Evolutionary conservation across 108 stramenopile genomes (phyloP).

Genomic region (Pseudonitzschia pungens): DNA sequence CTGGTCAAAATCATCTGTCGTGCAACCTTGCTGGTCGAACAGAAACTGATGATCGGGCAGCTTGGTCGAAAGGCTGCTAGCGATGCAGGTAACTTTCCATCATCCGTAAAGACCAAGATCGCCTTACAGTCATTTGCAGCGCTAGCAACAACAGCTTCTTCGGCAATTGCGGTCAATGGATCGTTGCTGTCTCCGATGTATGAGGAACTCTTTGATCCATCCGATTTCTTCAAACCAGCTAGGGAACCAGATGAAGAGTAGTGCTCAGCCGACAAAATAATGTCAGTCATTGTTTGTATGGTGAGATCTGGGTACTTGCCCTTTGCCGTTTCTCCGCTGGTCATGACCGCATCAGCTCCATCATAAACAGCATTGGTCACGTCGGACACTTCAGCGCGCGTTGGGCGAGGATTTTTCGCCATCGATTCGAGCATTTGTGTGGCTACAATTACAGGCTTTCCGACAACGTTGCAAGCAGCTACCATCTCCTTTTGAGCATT

Average conservation of each 20-base stretch:
- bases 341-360: slow-evolving; percentile 99
- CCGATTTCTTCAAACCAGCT: slow-evolving; percentile 24
- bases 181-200: slow-evolving; percentile 30
- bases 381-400: slow-evolving; percentile 96
- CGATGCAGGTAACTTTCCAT: slow-evolving; percentile 55
- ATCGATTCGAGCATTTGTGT: slow-evolving; percentile 99
- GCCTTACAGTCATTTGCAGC: slow-evolving; percentile 76
- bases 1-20: slow-evolving; percentile 78
- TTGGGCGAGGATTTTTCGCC: slow-evolving; percentile 97
- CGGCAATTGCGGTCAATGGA: slow-evolving; percentile 75
- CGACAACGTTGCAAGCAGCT: slow-evolving; percentile 85
- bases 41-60: slow-evolving; percentile 80
- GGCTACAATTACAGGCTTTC: slow-evolving; percentile 96
- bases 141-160: slow-evolving; percentile 92
- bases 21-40: slow-evolving; percentile 68
- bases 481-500: slow-evolving; percentile 99
- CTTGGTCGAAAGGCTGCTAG: slow-evolving; percentile 74
- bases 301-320: slow-evolving; percentile 95
- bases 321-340: slow-evolving; percentile 97
- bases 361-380: slow-evolving; percentile 99
- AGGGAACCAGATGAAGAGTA: slow-evolving; percentile 42
- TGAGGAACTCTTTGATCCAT: slow-evolving; percentile 9
- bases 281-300: slow-evolving; percentile 92
- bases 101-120: slow-evolving; percentile 88
- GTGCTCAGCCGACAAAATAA: slow-evolving; percentile 74